Base-by-base conservation (phyloP, 129 eudicot genomes). In the Glebionis coronaria region DNA sequence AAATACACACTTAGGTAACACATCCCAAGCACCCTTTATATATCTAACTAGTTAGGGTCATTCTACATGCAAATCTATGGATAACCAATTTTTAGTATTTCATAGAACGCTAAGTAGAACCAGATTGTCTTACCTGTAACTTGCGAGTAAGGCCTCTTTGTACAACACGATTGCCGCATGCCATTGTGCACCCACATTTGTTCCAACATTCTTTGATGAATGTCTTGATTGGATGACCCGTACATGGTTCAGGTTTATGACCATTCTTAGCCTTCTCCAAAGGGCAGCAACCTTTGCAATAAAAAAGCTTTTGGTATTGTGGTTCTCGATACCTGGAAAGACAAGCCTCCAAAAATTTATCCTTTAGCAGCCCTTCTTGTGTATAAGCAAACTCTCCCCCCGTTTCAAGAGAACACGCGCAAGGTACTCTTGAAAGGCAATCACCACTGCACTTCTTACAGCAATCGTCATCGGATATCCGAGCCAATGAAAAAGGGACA, bases 151-250 rank as follows among this genome's bases (percentile, higher is more conserved):
- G 79, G 19, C 98, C 98, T 55, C 96, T 69, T 65, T 91, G 98
- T 9, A 88, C 96, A 8, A 91, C 88, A 55, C 98, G 84, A 64
- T 91, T 91, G 20, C 94, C 96, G 78, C 98, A 91, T 15, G 67
- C 69, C 83, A 78, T 88, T 45, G 56, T 78, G 79, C 98, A 92
- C n/a, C 95, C 87, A 74, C 98, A 92, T 84, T 88, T 92, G 46
- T 85, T 76, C 96, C 98, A 92, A 65, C 98, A 92, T 74, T 92
- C 98, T 68, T 88, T 88, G 11, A 92, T 85, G 56, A 88, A 92
- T 61, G 79, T 92, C 50, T 72, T 85, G 27, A 78, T 29, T 5
- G 80, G 13, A 20, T 92, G 98, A n/a, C 98, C 96, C 59, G 82
- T 85, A 78, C 96, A 92, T 38, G 73, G 56, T 80, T 78, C 84